Evolutionary conservation across 805 yeast species (phyloP).

Genomic region (Hanseniaspora nectarophila): DNA sequence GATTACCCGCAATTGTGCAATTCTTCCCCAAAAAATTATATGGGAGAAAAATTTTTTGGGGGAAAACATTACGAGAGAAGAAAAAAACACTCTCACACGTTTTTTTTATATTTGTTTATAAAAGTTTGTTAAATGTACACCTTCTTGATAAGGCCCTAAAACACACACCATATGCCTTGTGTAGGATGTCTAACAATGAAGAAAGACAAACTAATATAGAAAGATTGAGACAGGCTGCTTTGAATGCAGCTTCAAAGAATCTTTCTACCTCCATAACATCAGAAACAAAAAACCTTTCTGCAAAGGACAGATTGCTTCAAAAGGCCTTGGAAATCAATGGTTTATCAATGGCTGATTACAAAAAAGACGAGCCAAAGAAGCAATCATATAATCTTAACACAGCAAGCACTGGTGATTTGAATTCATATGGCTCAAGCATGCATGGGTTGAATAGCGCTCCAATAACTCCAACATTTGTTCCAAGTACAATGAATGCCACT

Average conservation of each 20-base stretch:
- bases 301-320: slow-evolving; percentile 6
- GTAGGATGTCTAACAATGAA: background rate
- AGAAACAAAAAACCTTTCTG: background rate
- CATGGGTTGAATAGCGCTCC: slow-evolving; percentile 1
- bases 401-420: background rate
- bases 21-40: too few relatives aligned
- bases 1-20: too few relatives aligned
- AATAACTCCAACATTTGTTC: background rate
- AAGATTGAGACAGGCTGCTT: slow-evolving; percentile 38
- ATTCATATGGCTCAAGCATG: background rate
- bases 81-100: too few relatives aligned
- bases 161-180: background rate
- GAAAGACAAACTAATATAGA: slow-evolving; percentile 2
- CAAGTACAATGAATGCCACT: background rate
- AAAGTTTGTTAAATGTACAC: too few relatives aligned
- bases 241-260: slow-evolving; percentile 40
- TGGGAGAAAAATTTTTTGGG: too few relatives aligned
- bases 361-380: slow-evolving; percentile 4
- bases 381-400: background rate
- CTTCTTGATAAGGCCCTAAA: background rate
- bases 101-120: too few relatives aligned
- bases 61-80: too few relatives aligned
- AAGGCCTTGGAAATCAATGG: slow-evolving; percentile 10
- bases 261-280: background rate
- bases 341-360: background rate